Base-by-base conservation (phyloP, 805 yeast genomes). In the Hanseniaspora taiwanica region DNA sequence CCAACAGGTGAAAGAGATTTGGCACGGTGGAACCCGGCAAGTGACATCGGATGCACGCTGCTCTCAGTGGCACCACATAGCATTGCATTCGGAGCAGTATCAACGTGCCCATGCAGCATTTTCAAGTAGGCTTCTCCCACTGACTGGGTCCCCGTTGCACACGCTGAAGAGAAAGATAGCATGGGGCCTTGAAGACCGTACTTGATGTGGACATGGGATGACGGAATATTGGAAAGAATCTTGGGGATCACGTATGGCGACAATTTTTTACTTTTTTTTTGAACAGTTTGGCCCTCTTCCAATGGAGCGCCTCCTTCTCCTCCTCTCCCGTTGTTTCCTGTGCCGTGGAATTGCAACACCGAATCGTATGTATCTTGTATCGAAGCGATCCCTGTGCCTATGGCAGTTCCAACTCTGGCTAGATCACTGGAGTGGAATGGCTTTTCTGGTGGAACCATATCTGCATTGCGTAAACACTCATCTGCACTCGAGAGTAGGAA, bases 41-140 rank as follows among this genome's bases (percentile, higher is more conserved):
- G 62, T 0, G 95, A 78, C 27, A 87, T 52, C 1, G 96, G 97
- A 54, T 85, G 93, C 7, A 86, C 65, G 10, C 85, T 72, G 3
- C 89, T 77, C 52, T 91, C 99, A 3, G 94, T 65, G 1, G 96
- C 94, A n/a, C 98, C 98, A 7, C 94, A 91, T 8, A 91, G 68
- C 76, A 87, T 82, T 3, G 80, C 83, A 48, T 86, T 79, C 9
- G 89, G 84, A 61, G 81, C 80, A n/a, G n/a, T n/a, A n/a, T n/a
- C n/a, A 3, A 83, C 93, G 42, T 77, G 76, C 44, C 69, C 63
- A 43, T 18, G 31, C 12, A 32, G 9, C 35, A 91, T 83, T 50
- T 87, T 78, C 51, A 87, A 73, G 48, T 68, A 72, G 0, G 96
- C 96, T 55, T 91, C 99, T 3, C 97, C 97, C 37, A 91, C 78